These are phyloP conservation scores for Tolypocladium endophyticum DNA, from an alignment of 2,329 filamentous ascomycete species.

Conservation along the genomic window DNA sequence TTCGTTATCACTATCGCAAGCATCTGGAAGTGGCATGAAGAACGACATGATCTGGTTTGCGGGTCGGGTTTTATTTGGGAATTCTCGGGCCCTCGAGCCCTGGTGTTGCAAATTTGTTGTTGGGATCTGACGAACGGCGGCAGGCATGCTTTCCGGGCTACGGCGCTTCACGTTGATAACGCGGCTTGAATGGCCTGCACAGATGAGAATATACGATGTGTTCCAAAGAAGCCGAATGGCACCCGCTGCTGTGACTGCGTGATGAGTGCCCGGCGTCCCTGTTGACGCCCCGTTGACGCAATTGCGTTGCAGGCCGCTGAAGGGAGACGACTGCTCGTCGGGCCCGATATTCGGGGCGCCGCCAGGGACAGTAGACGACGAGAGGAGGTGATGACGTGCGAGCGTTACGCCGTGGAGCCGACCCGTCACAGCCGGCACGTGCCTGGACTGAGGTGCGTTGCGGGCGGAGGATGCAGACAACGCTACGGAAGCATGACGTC, in stretches of 20 bases:
- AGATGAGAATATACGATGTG: conserved; percentile 28
- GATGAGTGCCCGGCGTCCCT: not conserved
- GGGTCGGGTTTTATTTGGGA: conserved; percentile 18
- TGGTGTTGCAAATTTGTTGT: conserved; percentile 21
- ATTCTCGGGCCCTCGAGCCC: conserved; percentile 21
- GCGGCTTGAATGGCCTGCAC: conserved; percentile 17
- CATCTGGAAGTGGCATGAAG: conserved; percentile 19
- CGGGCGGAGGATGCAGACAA: not conserved
- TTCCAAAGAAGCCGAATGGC: conserved; percentile 9
- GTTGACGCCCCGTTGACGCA: not conserved
- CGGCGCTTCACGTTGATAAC: conserved; percentile 15
- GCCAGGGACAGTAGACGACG: not conserved
- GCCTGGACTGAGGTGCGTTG: not conserved
- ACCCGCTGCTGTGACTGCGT: not conserved
- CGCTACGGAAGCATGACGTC: conserved; percentile 4
- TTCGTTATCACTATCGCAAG: conserved; percentile 15
- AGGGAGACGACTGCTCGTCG: not conserved
- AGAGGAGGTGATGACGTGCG: not conserved
- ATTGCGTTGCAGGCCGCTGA: not conserved
- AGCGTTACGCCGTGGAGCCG: not conserved
- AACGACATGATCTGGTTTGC: conserved; percentile 22
- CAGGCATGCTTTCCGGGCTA: conserved; percentile 20
- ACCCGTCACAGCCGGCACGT: not conserved
- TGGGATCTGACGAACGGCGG: conserved; percentile 14
- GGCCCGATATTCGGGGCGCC: not conserved